Percentiles rank a stretch among this genome's conserved stretches.
These are phyloP conservation scores for Tilletia walkeri DNA, from an alignment of 1,284 basidiomycete genomes.

Conservation along the genomic window DNA sequence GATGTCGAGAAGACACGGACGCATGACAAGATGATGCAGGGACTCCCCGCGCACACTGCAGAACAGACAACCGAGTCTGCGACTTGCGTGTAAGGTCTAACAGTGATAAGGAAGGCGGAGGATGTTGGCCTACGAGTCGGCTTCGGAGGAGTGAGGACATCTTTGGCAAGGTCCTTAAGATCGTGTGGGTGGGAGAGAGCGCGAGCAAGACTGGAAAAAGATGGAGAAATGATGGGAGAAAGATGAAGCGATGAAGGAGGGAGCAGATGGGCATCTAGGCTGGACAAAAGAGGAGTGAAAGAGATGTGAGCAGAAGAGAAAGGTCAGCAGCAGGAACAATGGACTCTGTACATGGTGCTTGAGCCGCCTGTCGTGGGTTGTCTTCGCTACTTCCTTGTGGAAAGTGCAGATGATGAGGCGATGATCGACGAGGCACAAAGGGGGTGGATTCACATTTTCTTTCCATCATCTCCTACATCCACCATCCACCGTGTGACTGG, in stretches of 20 bases:
- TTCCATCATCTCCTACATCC: too few relatives aligned
- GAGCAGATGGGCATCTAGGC: background rate
- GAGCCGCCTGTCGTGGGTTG: too few relatives aligned
- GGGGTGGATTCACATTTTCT: too few relatives aligned
- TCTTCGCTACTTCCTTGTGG: too few relatives aligned
- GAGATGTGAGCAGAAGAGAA: background rate
- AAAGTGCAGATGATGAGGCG: too few relatives aligned
- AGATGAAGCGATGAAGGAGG: background rate
- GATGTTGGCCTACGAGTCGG: background rate
- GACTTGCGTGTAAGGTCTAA: background rate
- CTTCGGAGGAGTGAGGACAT: background rate
- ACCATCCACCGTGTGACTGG: too few relatives aligned
- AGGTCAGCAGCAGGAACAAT: too few relatives aligned
- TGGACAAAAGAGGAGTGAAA: too few relatives aligned
- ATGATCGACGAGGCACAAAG: too few relatives aligned
- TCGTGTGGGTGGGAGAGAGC: background rate
- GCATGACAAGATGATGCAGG: constrained; percentile 6
- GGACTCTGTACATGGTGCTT: too few relatives aligned
- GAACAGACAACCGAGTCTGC: background rate
- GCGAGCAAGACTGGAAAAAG: background rate
- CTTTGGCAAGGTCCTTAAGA: background rate
- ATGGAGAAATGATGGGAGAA: background rate
- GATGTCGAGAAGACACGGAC: background rate
- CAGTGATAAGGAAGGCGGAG: background rate
- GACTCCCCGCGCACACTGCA: background rate